Percentiles rank a stretch among this genome's conserved stretches.
Conservation (phyloP, 2,329 filamentous ascomycete genomes). For the Colletotrichum filicis region DNA sequence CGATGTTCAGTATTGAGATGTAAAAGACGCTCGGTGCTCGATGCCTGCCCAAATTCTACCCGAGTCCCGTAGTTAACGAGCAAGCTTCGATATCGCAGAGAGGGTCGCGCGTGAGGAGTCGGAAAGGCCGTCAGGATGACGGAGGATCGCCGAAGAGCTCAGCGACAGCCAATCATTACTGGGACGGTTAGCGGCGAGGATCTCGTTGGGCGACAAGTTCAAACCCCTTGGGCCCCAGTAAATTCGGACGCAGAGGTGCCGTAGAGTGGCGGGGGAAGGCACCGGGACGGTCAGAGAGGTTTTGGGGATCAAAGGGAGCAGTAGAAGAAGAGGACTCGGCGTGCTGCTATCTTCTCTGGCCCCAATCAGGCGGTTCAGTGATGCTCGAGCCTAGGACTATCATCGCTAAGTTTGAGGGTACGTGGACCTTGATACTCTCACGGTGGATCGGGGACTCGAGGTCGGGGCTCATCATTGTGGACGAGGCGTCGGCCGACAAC, state of each 20-base stretch:
- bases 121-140: conserved; percentile 6
- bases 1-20: background rate
- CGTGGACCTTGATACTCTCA: background rate
- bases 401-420: background rate
- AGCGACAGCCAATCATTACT: background rate
- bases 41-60: background rate
- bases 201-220: background rate
- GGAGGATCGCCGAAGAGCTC: conserved; percentile 14
- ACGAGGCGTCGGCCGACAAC: background rate
- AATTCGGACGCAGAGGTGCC: background rate
- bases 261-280: background rate
- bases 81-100: background rate
- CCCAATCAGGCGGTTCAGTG: background rate
- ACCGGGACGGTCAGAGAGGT: background rate
- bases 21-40: background rate
- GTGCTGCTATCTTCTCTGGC: background rate
- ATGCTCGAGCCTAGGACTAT: background rate
- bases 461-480: background rate
- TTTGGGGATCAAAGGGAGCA: background rate
- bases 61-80: background rate
- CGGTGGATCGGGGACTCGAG: background rate
- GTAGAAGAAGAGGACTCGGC: background rate
- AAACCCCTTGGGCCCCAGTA: background rate
- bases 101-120: background rate
- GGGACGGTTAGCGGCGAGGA: background rate